Evolutionary conservation across 2,329 filamentous ascomycete genomes (phyloP).

Genomic region (Aspergillus chevalieri): DNA sequence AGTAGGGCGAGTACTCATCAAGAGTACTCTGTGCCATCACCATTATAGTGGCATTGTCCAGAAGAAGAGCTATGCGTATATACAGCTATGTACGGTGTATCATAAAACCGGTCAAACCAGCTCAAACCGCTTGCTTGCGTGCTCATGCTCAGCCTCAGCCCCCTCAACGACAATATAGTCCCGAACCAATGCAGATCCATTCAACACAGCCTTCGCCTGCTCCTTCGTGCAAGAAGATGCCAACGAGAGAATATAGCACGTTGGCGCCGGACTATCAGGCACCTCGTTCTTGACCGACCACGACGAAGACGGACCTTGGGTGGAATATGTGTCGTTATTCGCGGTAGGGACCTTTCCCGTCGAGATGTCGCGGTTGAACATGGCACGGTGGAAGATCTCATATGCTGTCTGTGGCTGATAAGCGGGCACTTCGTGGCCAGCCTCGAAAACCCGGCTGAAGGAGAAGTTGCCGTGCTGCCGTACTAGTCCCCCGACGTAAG

Average conservation of each 20-base stretch:
- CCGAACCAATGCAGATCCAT: slow-evolving; percentile 42
- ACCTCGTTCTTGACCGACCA: slow-evolving; percentile 43
- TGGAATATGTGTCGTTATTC: slow-evolving; percentile 32
- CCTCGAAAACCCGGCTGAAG: slow-evolving; percentile 44
- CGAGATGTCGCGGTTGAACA: slow-evolving; percentile 49
- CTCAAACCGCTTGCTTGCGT: neutral
- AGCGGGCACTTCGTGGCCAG: slow-evolving; percentile 46
- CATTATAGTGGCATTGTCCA: neutral
- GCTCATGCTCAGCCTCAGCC: slow-evolving; percentile 1
- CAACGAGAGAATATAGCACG: slow-evolving; percentile 42
- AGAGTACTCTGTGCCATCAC: neutral
- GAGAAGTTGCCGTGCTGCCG: slow-evolving; percentile 46
- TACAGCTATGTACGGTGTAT: neutral
- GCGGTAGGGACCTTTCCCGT: slow-evolving; percentile 45
- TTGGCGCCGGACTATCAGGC: slow-evolving; percentile 33
- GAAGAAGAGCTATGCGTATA: neutral
- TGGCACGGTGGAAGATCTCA: slow-evolving; percentile 49
- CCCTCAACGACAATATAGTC: slow-evolving; percentile 41
- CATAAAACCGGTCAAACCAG: neutral
- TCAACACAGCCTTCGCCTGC: slow-evolving; percentile 36
- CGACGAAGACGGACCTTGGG: slow-evolving; percentile 33
- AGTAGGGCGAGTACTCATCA: no score
- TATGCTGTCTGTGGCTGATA: slow-evolving; percentile 53
- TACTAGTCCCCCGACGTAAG: slow-evolving; percentile 42
- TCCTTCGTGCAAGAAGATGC: slow-evolving; percentile 39